Base-by-base conservation (phyloP, 2,329 filamentous ascomycete genomes). In the Tolypocladium nubicola region DNA sequence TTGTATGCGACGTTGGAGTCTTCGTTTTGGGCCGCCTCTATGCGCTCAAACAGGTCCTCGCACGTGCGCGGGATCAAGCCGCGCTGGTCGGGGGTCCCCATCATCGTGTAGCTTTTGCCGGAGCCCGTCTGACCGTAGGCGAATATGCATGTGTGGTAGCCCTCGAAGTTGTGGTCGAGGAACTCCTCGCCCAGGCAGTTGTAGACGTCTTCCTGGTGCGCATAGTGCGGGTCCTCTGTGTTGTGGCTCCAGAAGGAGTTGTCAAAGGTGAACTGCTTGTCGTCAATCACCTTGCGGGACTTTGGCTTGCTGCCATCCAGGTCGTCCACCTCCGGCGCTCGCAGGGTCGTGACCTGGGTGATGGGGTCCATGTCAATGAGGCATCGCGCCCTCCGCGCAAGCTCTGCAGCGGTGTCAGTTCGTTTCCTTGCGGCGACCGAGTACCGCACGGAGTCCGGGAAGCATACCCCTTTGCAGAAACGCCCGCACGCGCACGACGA, bases 61-160 rank as follows among this genome's bases (percentile, higher is more conserved):
- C 94, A 99, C 11, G 94, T 99, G 54, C 92, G 84, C 9, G 94
- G 94, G 62, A 99, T 99, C 57, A 99, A 79, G 5, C 94, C 94
- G 0, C 91, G 90, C 63, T 95, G 84, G 37, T 94, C 88, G 7
- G 86, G 79, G 1, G 81, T 86, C 49, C 94, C 94, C 94, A 99
- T 99, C 85, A 88, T 99, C 47, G 94, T 97, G 75, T 97, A 99
- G 70, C 90, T 96, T 77, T 99, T 99, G 55, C 94, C 94, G 0
- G 92, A 96, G 30, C 94, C 94, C 0, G 94, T 99, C 77, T 99
- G 94, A 13, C 94, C 94, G 68, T 99, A 97, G 60, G 94, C 94
- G 69, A 99, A 97, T 64, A 99, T 99, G 72, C 94, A 99, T 0
- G 94, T 99, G 74, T 99, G 93, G 76, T 99, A 99, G 62, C 94